Evolutionary conservation across 108 stramenopile genomes (phyloP), one percentile per base, ranked within the genome.

Genomic region (Cylindrotheca closterium): DNA sequence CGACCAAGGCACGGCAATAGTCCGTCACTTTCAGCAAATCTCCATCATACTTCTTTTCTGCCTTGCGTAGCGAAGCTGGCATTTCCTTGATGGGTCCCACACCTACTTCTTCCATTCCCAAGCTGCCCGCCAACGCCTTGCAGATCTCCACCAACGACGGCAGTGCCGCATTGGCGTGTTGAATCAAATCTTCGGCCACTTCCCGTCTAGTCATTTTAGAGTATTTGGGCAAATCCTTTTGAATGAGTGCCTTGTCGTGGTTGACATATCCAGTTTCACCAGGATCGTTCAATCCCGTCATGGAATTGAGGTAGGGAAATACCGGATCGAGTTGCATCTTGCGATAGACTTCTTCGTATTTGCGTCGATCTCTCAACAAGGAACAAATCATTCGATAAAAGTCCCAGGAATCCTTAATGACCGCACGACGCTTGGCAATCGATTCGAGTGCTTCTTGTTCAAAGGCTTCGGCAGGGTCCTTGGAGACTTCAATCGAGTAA

Each of bases 371-470:
- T 22, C 87, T 68, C 60, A 93, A 49, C 33, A 93, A 58, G 19
- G 78, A 78, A 48, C 91, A 93, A 48, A 93, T 83, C 88, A 85
- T 88, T 10, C 87, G 86, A 64, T 87, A 89, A 73, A 93, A 93
- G 61, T 89, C 87, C 91, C 91, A 92, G 8, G 87, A 89, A 56
- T 92, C 91, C 58, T 88, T 92, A 47, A 92, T 92, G 52, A 92
- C 86, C 0, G 91, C 91, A 21, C 91, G 84, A 30, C 91, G 84
- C 71, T 92, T 89, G 64, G 91, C 91, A 67, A 92, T 89, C 47
- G 75, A 75, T 34, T 92, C 87, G 53, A 92, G 58, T 10, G 91
- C 84, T 60, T 92, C 91, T 49, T 87, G 85, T 72, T 87, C 85
- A 47, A 75, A 73, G 22, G 83, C 81, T 46, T 87, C 80, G 30